Base-by-base conservation (phyloP, 352 stramenopile genomes). In the Pythium monospermum region DNA sequence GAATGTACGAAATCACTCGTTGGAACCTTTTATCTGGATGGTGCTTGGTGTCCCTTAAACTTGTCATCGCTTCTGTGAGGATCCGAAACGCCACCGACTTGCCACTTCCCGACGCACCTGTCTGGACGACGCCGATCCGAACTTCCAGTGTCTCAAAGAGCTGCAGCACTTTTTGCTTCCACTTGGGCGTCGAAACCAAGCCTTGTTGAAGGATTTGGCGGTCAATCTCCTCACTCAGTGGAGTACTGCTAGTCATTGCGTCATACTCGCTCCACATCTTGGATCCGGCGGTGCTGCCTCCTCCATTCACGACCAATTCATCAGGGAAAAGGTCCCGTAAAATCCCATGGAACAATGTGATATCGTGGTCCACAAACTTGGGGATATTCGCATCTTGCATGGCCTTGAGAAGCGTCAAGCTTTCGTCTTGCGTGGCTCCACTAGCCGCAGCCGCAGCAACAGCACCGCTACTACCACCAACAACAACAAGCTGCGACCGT, bases 91-190 rank as follows among this genome's bases (percentile, higher is more conserved):
- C 69, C 0, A 61, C 76, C 19, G 65, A 87, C 58, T 95, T 95
- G 4, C 85, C 85, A 48, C 75, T 85, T 2, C 84, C 82, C 18
- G 74, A 85, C 0, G 62, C 53, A 1, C 85, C 85, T 5, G 64
- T 87, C 10, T 97, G 80, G 6, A 91, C 87, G 15, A 94, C 67
- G 4, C 91, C 92, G 30, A 95, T 75, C 6, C 92, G 87, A 21
- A 98, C 90, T 49, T 97, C 83, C 18, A 97, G 71, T 3, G 91
- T 96, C 36, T 91, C 87, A 55, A 96, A 97, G 27, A 98, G 61
- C 53, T 98, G 85, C 12, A 97, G 59, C 3, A 96, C 64, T 56
- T 97, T 97, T 28, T 68, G 72, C 25, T 74, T 86, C 74, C 94
- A 98, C 27, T 71, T 71, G 0, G 61, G 64, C 2, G 86, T 68